These are phyloP conservation scores for Aphanomyces invadans DNA, from an alignment of 352 stramenopile genomes.

Conservation along the genomic window DNA sequence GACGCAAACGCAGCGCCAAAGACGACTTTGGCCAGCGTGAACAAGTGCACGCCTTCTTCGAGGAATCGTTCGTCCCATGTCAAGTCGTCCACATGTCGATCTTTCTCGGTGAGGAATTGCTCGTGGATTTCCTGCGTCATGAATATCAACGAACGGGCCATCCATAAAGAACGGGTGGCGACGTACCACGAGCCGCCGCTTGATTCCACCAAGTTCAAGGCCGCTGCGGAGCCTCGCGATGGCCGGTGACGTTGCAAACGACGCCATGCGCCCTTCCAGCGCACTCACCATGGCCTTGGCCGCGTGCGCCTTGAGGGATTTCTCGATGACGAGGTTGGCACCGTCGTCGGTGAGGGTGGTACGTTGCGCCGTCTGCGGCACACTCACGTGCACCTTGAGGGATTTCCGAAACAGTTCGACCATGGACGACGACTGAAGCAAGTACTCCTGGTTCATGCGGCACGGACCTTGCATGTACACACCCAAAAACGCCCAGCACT, in stretches of 20 bases:
- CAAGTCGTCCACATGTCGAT: neutral
- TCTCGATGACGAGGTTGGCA: neutral
- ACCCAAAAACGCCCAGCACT: constrained; percentile 22
- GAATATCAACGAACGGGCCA: too few relatives aligned
- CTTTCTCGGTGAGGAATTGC: constrained; percentile 6
- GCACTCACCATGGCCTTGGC: constrained; percentile 23
- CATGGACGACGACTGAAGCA: constrained; percentile 15
- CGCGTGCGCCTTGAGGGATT: constrained; percentile 22
- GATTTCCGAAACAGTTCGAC: constrained; percentile 24
- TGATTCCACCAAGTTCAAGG: neutral
- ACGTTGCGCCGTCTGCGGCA: neutral
- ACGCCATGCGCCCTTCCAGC: constrained; percentile 19
- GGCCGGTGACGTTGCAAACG: neutral
- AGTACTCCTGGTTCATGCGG: constrained; percentile 22
- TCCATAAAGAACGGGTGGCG: too few relatives aligned
- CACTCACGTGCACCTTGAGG: constrained; percentile 4
- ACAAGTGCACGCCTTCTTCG: constrained; percentile 9
- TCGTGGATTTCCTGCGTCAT: neutral
- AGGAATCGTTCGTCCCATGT: constrained; percentile 14
- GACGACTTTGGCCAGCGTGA: constrained; percentile 13
- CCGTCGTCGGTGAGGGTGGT: constrained; percentile 10
- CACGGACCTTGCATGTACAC: constrained; percentile 28
- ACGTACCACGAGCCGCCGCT: neutral
- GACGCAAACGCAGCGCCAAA: neutral
- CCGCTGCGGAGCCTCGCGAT: neutral